phyloP scores from a whole-genome alignment of 768 basidiomycete species.

The Boletales sp. region DNA sequence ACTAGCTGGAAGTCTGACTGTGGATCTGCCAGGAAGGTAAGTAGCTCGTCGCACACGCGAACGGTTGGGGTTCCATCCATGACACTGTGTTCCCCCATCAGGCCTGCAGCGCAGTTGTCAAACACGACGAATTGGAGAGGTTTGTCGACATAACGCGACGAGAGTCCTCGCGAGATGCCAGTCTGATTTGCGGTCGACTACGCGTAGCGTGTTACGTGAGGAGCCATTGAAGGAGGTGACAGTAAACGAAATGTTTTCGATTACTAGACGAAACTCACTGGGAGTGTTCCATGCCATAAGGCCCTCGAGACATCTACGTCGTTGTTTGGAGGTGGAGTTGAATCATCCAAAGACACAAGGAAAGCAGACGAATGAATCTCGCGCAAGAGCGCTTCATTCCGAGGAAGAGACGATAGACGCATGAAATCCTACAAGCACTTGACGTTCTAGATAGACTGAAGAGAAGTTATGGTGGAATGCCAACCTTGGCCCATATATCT shows the following conservation, averaged over 20 bases:
- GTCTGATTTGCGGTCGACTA: conserved; percentile 24
- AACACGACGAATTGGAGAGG: conserved; percentile 84
- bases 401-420: conserved; percentile 52
- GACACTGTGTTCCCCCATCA: conserved; percentile 91
- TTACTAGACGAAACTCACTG: conserved; percentile 37
- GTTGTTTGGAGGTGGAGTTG: conserved; percentile 39
- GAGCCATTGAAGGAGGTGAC: not conserved
- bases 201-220: not conserved
- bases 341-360: conserved; percentile 74
- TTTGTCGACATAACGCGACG: conserved; percentile 87
- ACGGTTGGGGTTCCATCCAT: conserved; percentile 89
- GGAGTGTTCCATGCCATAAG: conserved; percentile 77
- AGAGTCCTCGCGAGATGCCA: conserved; percentile 43
- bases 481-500: conserved; percentile 86
- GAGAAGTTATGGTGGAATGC: not conserved
- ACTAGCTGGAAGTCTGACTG: conserved; percentile 60
- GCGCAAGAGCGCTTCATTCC: conserved; percentile 63
- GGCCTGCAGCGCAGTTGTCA: conserved; percentile 74
- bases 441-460: not conserved
- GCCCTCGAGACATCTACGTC: conserved; percentile 61
- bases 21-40: conserved; percentile 55
- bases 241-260: not conserved
- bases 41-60: conserved; percentile 66
- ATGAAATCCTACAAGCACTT: conserved; percentile 52
- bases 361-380: conserved; percentile 86